phyloP scores from a whole-genome alignment of 2,329 filamentous ascomycete species.

The Epichloe brachyelytri region DNA sequence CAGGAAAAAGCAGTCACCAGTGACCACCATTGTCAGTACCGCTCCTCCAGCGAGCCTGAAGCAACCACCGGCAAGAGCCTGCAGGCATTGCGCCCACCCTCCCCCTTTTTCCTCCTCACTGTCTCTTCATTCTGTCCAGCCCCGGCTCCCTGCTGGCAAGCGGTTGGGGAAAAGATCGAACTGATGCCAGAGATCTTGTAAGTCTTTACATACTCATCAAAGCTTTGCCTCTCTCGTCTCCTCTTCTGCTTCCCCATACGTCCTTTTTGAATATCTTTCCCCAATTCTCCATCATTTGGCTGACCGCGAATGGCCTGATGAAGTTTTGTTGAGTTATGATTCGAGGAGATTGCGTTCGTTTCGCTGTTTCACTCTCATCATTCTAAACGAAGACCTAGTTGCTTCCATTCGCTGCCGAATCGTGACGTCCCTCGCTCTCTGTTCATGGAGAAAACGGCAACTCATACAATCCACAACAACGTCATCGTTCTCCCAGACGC shows the following conservation, averaged over 20 bases:
- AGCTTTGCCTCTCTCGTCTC: not conserved
- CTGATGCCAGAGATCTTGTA: constrained; percentile 8
- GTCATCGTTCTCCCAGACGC: not conserved
- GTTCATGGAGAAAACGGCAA: not conserved
- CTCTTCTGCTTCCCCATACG: not conserved
- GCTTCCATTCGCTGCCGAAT: not conserved
- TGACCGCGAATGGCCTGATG: not conserved
- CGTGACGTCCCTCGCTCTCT: not conserved
- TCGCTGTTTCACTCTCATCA: not conserved
- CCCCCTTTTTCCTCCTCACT: not conserved
- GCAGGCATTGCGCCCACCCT: not conserved
- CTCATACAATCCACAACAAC: not conserved
- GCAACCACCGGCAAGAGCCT: not conserved
- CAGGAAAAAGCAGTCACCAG: not conserved
- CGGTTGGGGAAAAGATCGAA: constrained; percentile 8
- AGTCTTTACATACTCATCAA: not conserved
- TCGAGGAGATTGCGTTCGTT: not conserved
- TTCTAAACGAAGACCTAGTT: not conserved
- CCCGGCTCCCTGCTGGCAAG: not conserved
- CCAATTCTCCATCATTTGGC: not conserved
- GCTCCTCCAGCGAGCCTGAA: not conserved
- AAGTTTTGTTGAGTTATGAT: not conserved
- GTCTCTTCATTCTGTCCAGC: constrained; percentile 1
- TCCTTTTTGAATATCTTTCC: not conserved
- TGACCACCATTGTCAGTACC: not conserved